Evolutionary conservation across 345 rosid genomes (phyloP), one percentile per base, ranked within the genome.

Genomic region (Aethionema arabicum): DNA sequence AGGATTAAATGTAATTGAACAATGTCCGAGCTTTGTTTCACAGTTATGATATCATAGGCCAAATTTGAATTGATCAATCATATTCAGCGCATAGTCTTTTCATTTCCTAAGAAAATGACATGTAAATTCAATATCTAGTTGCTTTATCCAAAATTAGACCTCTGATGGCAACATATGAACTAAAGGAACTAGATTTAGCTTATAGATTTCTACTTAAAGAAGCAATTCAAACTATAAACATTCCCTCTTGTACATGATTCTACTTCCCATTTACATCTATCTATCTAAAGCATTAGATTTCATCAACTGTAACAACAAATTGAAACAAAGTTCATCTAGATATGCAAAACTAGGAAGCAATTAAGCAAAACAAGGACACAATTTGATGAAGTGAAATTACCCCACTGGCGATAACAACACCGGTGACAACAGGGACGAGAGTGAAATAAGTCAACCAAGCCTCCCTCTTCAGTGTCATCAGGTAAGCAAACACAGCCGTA

Each of bases 391-490:
- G 30, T n/a, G 41, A 56, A 14, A 77, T 33, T 77, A 90, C 99
- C 89, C 99, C 99, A 65, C 96, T 90, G n/a, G 99, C 99, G 69
- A 95, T 86, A 49, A 95, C 55, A 71, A 95, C 99, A 6, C 99
- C 99, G 11, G 95, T 77, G 41, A 95, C 99, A 4, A 95, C 99
- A 10, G 99, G 99, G 11, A 95, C 27, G 52, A 95, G 82, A 54
- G 99, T 82, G 54, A 85, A 48, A 55, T 95, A 95, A 65, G 99
- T 95, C 45, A 90, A 78, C 99, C 99, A 95, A 61, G 95, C 95
- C 78, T 95, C 99, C 21, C 95, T 79, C 76, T 84, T 90, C 8
- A 85, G 55, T 0, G 96, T 95, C 74, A 90, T 88, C 75, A 88
- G 54, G 71, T 95, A 95, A 38, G 99, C 99, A 51, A 95, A 90